phyloP scores from a whole-genome alignment of 164 flowering plant species.

The Pachysandra terminalis region DNA sequence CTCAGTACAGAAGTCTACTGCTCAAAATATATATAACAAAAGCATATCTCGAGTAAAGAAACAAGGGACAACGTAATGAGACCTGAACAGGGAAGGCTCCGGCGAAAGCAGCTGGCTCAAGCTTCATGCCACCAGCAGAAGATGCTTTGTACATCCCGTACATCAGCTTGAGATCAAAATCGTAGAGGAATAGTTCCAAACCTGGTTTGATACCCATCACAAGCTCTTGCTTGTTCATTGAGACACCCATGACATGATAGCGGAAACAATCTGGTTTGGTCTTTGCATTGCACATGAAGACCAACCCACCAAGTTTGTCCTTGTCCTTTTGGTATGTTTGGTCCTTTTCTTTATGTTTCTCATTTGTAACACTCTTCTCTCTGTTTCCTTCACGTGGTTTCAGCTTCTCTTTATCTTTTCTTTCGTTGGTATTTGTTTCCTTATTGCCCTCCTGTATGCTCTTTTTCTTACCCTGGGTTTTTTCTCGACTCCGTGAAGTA shows the following conservation, averaged over 20 bases:
- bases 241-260: slow-evolving; percentile 63
- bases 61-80: background rate
- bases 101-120: slow-evolving; percentile 67
- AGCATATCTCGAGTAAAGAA: background rate
- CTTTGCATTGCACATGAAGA: slow-evolving; percentile 71
- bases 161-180: slow-evolving; percentile 67
- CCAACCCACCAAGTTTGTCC: slow-evolving; percentile 55
- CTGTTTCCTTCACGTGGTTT: slow-evolving; percentile 8
- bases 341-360: slow-evolving; percentile 15
- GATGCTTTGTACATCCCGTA: slow-evolving; percentile 65
- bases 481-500: background rate
- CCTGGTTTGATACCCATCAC: slow-evolving; percentile 59
- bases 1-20: slow-evolving; percentile 1
- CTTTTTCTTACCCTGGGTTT: slow-evolving; percentile 12
- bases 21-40: background rate
- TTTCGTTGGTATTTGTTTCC: slow-evolving; percentile 11
- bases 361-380: slow-evolving; percentile 2
- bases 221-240: slow-evolving; percentile 39
- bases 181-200: slow-evolving; percentile 65
- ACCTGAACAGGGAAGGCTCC: slow-evolving; percentile 79
- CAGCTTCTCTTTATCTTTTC: slow-evolving; percentile 6
- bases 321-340: slow-evolving; percentile 21
- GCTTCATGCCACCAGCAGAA: slow-evolving; percentile 63
- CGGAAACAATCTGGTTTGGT: slow-evolving; percentile 77
- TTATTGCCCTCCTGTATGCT: slow-evolving; percentile 6